Evolutionary conservation across 768 basidiomycete genomes (phyloP).

Genomic region (Rhizopogon vesiculosus): DNA sequence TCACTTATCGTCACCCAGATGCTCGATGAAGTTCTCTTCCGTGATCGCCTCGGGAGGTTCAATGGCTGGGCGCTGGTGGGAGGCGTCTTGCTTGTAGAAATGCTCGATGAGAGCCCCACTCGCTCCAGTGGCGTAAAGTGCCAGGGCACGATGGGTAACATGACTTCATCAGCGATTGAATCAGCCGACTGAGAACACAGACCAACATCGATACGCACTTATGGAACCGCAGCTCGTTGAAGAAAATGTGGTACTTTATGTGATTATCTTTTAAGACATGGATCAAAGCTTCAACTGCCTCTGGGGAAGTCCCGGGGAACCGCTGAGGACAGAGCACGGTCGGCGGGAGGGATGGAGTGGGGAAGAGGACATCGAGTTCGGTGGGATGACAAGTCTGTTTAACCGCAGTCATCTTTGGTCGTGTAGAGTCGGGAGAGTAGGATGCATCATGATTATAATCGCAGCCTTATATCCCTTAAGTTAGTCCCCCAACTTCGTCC

Average conservation of each 20-base stretch:
- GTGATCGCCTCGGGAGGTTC: constrained; percentile 20
- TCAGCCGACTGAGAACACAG: neutral
- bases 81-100: constrained; percentile 19
- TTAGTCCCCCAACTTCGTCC: no score
- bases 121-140: constrained; percentile 24
- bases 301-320: constrained; percentile 9
- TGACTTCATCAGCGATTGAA: constrained; percentile 11
- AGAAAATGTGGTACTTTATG: constrained; percentile 42
- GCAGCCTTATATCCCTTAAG: no score
- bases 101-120: constrained; percentile 15
- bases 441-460: no score
- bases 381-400: no score
- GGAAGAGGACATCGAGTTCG: constrained; percentile 2
- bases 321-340: neutral
- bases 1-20: constrained; percentile 22
- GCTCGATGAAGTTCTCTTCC: constrained; percentile 16
- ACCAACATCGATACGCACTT: constrained; percentile 33
- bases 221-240: constrained; percentile 43
- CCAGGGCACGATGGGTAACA: constrained; percentile 23
- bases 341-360: constrained; percentile 1
- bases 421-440: no score
- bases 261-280: constrained; percentile 45
- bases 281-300: constrained; percentile 24
- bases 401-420: no score
- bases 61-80: constrained; percentile 17